These are phyloP conservation scores for Paraphoma sp. DNA, from an alignment of 2,329 filamentous ascomycete species.

Conservation along the genomic window DNA sequence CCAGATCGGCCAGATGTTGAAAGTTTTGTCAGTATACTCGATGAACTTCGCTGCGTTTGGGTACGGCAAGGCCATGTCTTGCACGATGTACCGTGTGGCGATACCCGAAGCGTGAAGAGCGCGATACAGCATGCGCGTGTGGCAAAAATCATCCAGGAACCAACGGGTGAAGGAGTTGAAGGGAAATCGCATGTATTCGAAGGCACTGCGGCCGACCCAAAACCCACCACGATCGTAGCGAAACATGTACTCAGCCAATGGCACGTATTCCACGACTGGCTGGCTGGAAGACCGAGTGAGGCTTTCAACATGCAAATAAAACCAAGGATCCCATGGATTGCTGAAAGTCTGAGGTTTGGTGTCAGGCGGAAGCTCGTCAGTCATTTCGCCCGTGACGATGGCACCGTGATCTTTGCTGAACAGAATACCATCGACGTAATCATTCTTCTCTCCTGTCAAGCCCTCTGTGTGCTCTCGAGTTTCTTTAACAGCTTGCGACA, in stretches of 20 bases:
- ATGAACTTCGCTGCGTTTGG: constrained; percentile 53
- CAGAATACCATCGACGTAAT: constrained; percentile 60
- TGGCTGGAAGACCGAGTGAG: constrained; percentile 40
- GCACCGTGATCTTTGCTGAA: constrained; percentile 52
- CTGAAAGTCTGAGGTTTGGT: constrained; percentile 49
- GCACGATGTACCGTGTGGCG: constrained; percentile 67
- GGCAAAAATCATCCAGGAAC: constrained; percentile 67
- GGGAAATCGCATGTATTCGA: constrained; percentile 68
- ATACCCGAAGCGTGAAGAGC: constrained; percentile 68
- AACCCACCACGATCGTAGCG: constrained; percentile 74
- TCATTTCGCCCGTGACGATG: constrained; percentile 55
- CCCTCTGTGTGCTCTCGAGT: constrained; percentile 48
- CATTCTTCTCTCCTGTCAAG: constrained; percentile 41
- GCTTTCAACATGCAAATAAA: constrained; percentile 57
- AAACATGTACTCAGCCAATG: constrained; percentile 71
- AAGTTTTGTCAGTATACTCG: constrained; percentile 47
- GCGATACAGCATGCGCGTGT: constrained; percentile 70
- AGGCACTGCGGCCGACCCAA: constrained; percentile 70
- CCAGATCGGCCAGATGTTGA: constrained; percentile 57
- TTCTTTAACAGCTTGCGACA: constrained; percentile 52
- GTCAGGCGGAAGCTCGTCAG: constrained; percentile 40
- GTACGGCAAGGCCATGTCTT: constrained; percentile 64
- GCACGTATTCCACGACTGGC: constrained; percentile 62
- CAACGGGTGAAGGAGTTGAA: constrained; percentile 70
- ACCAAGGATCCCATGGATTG: constrained; percentile 57